A percentile compares a stretch with the other conserved stretches of the same genome.
Conservation (phyloP, 192 early-diverging fungal species). For the Backusella australiensis region DNA sequence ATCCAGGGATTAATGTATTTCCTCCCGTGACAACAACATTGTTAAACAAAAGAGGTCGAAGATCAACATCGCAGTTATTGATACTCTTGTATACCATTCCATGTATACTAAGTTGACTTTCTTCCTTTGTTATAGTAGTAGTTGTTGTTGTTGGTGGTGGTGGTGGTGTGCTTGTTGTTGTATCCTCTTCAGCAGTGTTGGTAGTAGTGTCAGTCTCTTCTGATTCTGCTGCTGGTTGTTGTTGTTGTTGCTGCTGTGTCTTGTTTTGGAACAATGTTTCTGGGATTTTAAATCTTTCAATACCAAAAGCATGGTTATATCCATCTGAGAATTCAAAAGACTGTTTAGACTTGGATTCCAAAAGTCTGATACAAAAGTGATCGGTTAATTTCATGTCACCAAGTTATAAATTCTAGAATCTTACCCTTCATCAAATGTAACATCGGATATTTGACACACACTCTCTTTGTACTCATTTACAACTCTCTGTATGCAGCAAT, state of each 20-base stretch:
- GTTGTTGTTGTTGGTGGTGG: background rate
- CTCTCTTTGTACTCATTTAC: constrained; percentile 95
- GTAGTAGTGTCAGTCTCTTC: background rate
- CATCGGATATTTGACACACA: constrained; percentile 81
- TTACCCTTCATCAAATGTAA: constrained; percentile 68
- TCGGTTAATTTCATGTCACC: background rate
- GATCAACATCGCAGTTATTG: constrained; percentile 78
- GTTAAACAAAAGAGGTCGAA: constrained; percentile 76
- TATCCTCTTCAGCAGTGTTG: background rate
- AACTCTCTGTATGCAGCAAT: constrained; percentile 48
- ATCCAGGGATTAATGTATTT: constrained; percentile 82
- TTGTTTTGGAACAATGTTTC: constrained; percentile 87
- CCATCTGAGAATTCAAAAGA: constrained; percentile 96
- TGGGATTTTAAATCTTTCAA: constrained; percentile 76
- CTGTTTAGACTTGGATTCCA: constrained; percentile 68
- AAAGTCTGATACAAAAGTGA: constrained; percentile 32
- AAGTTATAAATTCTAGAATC: background rate
- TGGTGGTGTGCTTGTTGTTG: background rate
- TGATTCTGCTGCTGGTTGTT: background rate
- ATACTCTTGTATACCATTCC: constrained; percentile 76
- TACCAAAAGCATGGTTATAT: constrained; percentile 80
- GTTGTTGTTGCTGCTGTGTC: background rate
- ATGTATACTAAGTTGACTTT: constrained; percentile 59
- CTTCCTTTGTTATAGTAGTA: constrained; percentile 16
- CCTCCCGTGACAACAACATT: constrained; percentile 92